Evolutionary conservation across 345 rosid genomes (phyloP), one percentile per base, ranked within the genome.

Genomic region (Crucihimalaya himalaica): DNA sequence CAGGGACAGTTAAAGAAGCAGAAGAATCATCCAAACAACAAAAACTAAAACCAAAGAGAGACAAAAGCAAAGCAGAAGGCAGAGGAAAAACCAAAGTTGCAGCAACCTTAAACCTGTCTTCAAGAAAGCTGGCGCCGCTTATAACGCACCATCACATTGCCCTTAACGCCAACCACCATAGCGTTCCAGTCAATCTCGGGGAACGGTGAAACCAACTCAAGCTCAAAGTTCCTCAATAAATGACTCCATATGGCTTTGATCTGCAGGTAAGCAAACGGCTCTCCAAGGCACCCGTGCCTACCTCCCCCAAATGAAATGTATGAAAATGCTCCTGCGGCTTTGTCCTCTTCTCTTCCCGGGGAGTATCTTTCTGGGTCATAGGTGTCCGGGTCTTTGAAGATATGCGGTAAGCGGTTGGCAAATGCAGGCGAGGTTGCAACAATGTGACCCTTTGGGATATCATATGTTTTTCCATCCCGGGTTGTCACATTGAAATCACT

Each of bases 121-220:
- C 12, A 77, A 57, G 31, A 65, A 21, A 72, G 88, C 62, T 78
- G 77, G 32, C 86, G 82, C 3, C 90, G 66, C 86, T 90, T 90
- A 84, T 87, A 92, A 35, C 86, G 88, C 69, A 90, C 99, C 99
- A 95, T 92, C 70, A 95, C 97, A 62, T 84, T 86, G 52, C 91
- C 99, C 80, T 95, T 95, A 21, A 95, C 99, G 11, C 99, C 98
- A 37, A 95, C 99, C 16, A 95, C 99, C 99, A 95, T 95, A 2
- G 99, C 98, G 29, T 92, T 95, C 99, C 99, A 95, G 79, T 95
- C 99, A 3, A 83, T 89, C 88, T 92, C 97, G 9, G 99, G 99
- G 79, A 95, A 95, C 1, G 99, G 96, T 42, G 99, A 95, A 56
- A 84, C 78, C 79, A 92, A 72, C 81, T 95, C 97, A 29, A 95